These are phyloP conservation scores for Trypanosoma melophagium DNA, from an alignment of 208 protist species.

Conservation along the genomic window DNA sequence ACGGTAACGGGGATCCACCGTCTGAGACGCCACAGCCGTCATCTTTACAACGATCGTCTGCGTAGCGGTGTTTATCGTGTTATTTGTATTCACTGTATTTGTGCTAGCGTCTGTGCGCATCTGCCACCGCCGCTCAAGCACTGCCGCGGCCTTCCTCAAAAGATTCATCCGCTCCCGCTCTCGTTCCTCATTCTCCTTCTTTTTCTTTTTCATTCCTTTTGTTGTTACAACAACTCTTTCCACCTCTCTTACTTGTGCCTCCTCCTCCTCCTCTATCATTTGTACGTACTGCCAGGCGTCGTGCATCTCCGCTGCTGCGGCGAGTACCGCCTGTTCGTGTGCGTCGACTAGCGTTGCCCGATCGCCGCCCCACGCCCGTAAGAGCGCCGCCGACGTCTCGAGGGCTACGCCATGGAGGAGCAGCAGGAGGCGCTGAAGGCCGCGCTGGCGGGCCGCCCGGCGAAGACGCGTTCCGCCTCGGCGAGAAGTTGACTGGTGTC, in stretches of 20 bases:
- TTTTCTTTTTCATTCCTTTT: neutral
- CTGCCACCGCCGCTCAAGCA: no score
- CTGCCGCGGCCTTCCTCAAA: no score
- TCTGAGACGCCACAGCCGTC: no score
- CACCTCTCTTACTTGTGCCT: neutral
- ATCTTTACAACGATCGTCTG: no score
- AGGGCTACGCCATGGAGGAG: slow-evolving; percentile 11
- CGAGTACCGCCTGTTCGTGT: neutral
- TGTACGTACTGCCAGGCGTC: no score
- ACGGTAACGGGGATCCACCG: no score
- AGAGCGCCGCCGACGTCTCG: neutral
- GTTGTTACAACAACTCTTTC: neutral
- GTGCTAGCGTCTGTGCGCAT: no score
- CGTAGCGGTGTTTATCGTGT: no score
- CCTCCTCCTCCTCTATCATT: slow-evolving; percentile 1
- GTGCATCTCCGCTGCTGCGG: no score
- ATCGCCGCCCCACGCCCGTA: slow-evolving; percentile 8
- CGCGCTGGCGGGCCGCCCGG: neutral
- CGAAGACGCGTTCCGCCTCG: slow-evolving; percentile 1
- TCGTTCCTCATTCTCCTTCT: neutral
- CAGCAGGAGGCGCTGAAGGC: neutral
- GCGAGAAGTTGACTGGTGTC: neutral
- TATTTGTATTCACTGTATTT: no score
- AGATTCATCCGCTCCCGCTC: neutral
- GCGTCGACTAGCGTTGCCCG: neutral